Evolutionary conservation across 305 asterid species (phyloP), one percentile per base, ranked within the genome.

Genomic region (Nicotiana rustica): DNA sequence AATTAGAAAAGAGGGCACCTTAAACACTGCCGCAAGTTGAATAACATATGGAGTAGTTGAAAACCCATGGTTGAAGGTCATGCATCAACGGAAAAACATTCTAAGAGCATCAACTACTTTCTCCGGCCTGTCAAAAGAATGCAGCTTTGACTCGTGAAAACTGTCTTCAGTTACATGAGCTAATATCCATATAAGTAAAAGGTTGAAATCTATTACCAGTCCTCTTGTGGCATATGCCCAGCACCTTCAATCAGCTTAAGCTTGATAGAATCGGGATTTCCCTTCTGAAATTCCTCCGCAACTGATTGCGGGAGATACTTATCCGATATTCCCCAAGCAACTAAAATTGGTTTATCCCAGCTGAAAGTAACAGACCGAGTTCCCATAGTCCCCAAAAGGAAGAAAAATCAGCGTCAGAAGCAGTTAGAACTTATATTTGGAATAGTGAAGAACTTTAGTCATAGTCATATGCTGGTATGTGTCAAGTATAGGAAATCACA

Each of bases 171-270:
- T 56, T 64, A 77, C 36, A 62, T 79, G 18, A 76, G 21, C 57
- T 25, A 56, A 56, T 38, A 79, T 73, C 79, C 79, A 62, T 25
- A 76, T 5, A 70, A 18, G 79, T 10, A 65, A 78, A 81, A 6
- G 73, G 14, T 21, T 66, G 19, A 3, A 62, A 8, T 5, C 60
- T 83, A 66, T 69, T 96, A 96, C 99, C 98, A 96, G 88, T 96
- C 99, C 88, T 94, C 99, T 85, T 94, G 97, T 3, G 99, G 99
- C 97, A 96, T 96, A 85, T 96, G 99, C 65, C 99, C 98, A 13
- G 99, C 99, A 25, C 99, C 99, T 91, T 96, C 99, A 79, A 96
- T 90, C 90, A 94, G 81, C 85, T 91, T 91, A 67, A 94, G 92
- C 87, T 91, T 86, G 82, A 96, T 76, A 31, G 55, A 80, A 29